phyloP scores from a whole-genome alignment of 2,329 filamentous ascomycete species.

The Claviceps humidiphila region DNA sequence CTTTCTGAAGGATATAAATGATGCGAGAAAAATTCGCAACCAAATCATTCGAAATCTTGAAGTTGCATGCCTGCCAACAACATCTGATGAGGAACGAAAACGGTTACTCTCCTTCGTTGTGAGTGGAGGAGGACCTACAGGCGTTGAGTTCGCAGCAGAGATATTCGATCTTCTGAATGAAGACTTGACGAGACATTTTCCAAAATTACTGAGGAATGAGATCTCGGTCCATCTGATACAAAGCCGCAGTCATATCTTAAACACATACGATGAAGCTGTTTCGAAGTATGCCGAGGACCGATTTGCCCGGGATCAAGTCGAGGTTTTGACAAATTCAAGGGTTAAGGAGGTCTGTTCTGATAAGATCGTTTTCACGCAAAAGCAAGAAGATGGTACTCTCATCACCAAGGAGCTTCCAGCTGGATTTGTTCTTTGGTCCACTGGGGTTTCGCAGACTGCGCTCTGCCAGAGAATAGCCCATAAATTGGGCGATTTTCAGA shows the following conservation, averaged over 20 bases:
- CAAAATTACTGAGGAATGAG: slow-evolving; percentile 83
- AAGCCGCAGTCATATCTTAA: slow-evolving; percentile 85
- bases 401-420: slow-evolving; percentile 89
- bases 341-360: slow-evolving; percentile 80
- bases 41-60: slow-evolving; percentile 82
- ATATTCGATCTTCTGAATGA: slow-evolving; percentile 94
- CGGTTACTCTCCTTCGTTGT: slow-evolving; percentile 91
- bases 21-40: slow-evolving; percentile 82
- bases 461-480: slow-evolving; percentile 64
- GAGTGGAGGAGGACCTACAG: slow-evolving; percentile 87
- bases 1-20: slow-evolving; percentile 90
- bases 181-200: slow-evolving; percentile 73
- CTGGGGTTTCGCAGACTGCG: slow-evolving; percentile 76
- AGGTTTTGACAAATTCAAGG: slow-evolving; percentile 82
- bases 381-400: slow-evolving; percentile 55
- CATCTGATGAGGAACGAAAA: slow-evolving; percentile 71
- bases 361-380: slow-evolving; percentile 80
- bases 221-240: slow-evolving; percentile 97
- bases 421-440: slow-evolving; percentile 97
- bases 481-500: slow-evolving; percentile 66
- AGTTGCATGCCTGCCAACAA: slow-evolving; percentile 83
- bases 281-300: slow-evolving; percentile 85
- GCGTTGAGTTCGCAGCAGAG: slow-evolving; percentile 95
- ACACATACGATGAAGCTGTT: slow-evolving; percentile 93
- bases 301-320: slow-evolving; percentile 81